A percentile compares a stretch with the other conserved stretches of the same genome.
Evolutionary conservation across 129 eudicot species (phyloP).

Genomic region (Flaveria bidentis): DNA sequence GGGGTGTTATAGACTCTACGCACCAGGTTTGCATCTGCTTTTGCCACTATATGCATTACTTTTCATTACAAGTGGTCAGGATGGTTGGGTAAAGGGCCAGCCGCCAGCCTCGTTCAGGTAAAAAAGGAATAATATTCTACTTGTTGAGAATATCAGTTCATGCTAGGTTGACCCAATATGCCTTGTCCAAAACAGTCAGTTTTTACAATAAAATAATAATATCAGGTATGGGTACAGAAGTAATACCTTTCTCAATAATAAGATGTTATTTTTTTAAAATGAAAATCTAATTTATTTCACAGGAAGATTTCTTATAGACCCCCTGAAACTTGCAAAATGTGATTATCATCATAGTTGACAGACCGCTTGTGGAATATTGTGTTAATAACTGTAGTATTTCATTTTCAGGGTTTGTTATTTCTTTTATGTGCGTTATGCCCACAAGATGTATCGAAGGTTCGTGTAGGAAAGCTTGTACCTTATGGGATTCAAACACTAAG

Average conservation of each 20-base stretch:
- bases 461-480: slow-evolving; percentile 91
- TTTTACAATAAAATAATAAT: neutral
- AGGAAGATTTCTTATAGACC: neutral
- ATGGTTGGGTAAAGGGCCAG: neutral
- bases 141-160: neutral
- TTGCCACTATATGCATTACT: neutral
- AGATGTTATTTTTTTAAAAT: neutral
- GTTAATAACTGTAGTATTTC: neutral
- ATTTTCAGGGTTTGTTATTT: slow-evolving; percentile 86
- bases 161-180: too few species aligned
- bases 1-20: slow-evolving; percentile 91
- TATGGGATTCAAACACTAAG: slow-evolving; percentile 81
- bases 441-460: slow-evolving; percentile 86
- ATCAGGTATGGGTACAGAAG: neutral
- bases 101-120: neutral
- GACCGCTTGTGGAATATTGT: neutral
- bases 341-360: neutral
- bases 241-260: neutral
- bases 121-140: neutral
- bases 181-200: neutral
- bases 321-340: neutral
- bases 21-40: slow-evolving; percentile 72
- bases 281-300: neutral
- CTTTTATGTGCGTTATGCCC: slow-evolving; percentile 94
- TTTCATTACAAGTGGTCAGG: neutral